Evolutionary conservation across 106 monocot species (phyloP), one percentile per base, ranked within the genome.

Genomic region (Dendrobium nobile): DNA sequence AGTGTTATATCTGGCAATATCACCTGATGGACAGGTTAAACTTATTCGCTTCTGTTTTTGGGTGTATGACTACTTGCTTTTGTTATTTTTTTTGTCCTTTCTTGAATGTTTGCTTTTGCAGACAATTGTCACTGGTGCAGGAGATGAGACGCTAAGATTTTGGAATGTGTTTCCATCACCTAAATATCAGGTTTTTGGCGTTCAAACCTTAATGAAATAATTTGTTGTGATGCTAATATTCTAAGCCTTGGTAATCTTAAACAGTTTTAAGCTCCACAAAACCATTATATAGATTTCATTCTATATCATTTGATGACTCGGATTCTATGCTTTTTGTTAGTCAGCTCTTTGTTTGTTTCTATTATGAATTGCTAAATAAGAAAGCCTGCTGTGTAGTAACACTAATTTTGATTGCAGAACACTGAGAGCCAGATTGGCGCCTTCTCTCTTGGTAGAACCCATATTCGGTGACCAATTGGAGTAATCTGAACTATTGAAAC

Each of bases 41-140:
- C 51, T 2, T n/a, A 37, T 84, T 26, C 45, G 58, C 47, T n/a
- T 58, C 33, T 77, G 20, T 56, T 56, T 0, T 67, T 37, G 67
- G 72, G 24, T 43, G 9, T 19, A 43, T 43, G 13, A 9, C 22
- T 22, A 15, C 27, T 22, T 33, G 59, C 11, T 75, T 2, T 0
- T 75, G 11, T 16, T 7, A 15, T 75, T 9, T 45, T n/a, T 41
- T 41, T 18, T 20, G 19, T 68, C 75, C 0, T 47, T 47, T 79
- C 58, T 68, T 27, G 33, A 42, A 45, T 68, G 78, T 42, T 70
- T 28, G 54, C 73, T 67, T 54, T 82, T 86, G 64, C 84, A 98
- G 97, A 98, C 97, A 44, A 94, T 98, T 80, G 97, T 98, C 17
- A 98, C 97, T 41, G 97, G 97, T 72, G 97, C 97, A 26, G 97